Base-by-base conservation (phyloP, 768 basidiomycete species). In the Suillus ampliporus region DNA sequence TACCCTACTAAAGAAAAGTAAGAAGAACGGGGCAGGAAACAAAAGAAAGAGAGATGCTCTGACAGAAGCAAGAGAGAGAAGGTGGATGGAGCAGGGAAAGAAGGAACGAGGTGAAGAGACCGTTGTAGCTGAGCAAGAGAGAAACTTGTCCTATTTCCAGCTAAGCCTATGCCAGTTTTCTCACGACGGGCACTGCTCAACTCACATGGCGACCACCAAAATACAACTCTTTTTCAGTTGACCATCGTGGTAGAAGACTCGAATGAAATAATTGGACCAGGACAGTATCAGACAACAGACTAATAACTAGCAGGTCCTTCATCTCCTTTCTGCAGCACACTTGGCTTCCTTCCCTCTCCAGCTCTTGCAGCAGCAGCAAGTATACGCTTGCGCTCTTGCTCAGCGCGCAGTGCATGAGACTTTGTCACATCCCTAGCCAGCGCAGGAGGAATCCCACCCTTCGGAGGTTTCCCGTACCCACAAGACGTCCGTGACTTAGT, bases 371-470 rank as follows among this genome's bases (percentile, higher is more conserved):
- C 65, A 38, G 69, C 64, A 43, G 60, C 66, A 47, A 41, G 37
- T 6, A 67, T 70, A 15, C 65, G 60, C 48, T 68, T 64, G 46
- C 68, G 62, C 54, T 72, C 75, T 37, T 66, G 61, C 46, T 76
- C 74, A 15, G 57, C 54, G 19, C 66, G 66, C 13, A 76, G 61
- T 34, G 68, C 64, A 44, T 70, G 68, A 2, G 68, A 70, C 52
- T 63, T 75, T 26, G 74, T 74, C 31, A 75, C 74, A 5, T 69
- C 67, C n/a, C 73, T 67, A 15, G 75, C 75, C 31, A 75, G 61
- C 28, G 70, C 65, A 0, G 75, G 75, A 46, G 74, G 75, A 38
- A 76, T 64, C 17, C 75, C 74, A 19, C 74, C 75, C 50, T 68
- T 66, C 5, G 74, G 75, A 10, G 74, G 64, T 43, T 60, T 65